Evolutionary conservation across 2,329 filamentous ascomycete genomes (phyloP).

Genomic region (Paraphoma sp.): DNA sequence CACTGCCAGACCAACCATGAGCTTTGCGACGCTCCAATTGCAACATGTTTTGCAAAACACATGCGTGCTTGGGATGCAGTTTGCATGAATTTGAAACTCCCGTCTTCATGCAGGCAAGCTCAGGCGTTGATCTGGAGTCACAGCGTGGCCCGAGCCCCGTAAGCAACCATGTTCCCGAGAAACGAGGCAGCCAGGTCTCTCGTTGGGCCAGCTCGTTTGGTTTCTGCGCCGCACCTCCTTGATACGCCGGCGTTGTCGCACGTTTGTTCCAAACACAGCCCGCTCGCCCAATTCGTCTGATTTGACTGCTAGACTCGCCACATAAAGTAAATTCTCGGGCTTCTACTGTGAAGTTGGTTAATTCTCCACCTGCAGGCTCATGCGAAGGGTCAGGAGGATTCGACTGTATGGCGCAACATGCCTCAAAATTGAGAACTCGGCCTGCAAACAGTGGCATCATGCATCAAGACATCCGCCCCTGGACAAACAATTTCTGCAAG

Average conservation of each 20-base stretch:
- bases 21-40: conserved; percentile 5
- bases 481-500: not conserved
- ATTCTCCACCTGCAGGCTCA: conserved; percentile 10
- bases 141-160: conserved; percentile 10
- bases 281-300: conserved; percentile 6
- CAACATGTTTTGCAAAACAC: conserved; percentile 9
- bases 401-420: not conserved
- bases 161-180: conserved; percentile 21
- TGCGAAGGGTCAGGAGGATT: conserved; percentile 10
- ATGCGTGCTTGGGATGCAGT: conserved; percentile 5
- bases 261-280: conserved; percentile 27
- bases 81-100: conserved; percentile 25
- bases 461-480: not conserved
- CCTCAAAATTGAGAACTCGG: not conserved
- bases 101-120: conserved; percentile 21
- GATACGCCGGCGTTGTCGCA: conserved; percentile 39
- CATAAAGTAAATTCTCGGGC: not conserved
- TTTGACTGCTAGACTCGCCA: not conserved
- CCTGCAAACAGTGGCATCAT: not conserved
- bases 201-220: conserved; percentile 29
- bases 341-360: not conserved
- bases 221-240: conserved; percentile 27
- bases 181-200: conserved; percentile 28
- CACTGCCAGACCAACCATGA: conserved; percentile 14
- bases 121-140: conserved; percentile 10